These are phyloP conservation scores for Mentha longifolia DNA, from an alignment of 257 asterid genomes.

Conservation along the genomic window DNA sequence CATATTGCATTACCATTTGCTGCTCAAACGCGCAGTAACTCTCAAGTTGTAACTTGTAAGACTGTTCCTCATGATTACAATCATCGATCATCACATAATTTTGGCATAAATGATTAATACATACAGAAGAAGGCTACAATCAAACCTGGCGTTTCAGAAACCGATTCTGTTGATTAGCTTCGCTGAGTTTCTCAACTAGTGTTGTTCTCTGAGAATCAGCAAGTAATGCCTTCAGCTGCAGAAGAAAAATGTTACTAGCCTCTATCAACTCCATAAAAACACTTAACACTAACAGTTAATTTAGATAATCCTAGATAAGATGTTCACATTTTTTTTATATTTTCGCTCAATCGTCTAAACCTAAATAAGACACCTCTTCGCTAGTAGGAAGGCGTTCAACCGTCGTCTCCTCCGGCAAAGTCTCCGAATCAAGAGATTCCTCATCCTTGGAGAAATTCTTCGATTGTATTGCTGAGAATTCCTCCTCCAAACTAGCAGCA, in stretches of 20 bases:
- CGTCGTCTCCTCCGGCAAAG: conserved; percentile 36
- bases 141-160: conserved; percentile 86
- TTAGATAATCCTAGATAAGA: not conserved
- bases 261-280: no score
- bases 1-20: not conserved
- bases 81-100: not conserved
- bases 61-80: not conserved
- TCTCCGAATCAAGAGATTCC: conserved; percentile 34
- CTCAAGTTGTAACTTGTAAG: not conserved
- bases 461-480: conserved; percentile 49
- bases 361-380: conserved; percentile 53
- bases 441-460: conserved; percentile 36
- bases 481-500: conserved; percentile 62
- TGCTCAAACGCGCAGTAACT: not conserved
- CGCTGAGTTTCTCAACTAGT: conserved; percentile 79
- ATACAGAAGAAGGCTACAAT: conserved; percentile 11
- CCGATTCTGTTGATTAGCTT: conserved; percentile 87
- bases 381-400: conserved; percentile 43
- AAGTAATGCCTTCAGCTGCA: conserved; percentile 69
- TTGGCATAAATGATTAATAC: conserved; percentile 1
- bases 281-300: not conserved
- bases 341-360: not conserved
- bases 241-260: conserved; percentile 17
- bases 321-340: not conserved
- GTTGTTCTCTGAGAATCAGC: conserved; percentile 79